phyloP scores from a whole-genome alignment of 2,329 filamentous ascomycete species.

The Mariannaea elegans region DNA sequence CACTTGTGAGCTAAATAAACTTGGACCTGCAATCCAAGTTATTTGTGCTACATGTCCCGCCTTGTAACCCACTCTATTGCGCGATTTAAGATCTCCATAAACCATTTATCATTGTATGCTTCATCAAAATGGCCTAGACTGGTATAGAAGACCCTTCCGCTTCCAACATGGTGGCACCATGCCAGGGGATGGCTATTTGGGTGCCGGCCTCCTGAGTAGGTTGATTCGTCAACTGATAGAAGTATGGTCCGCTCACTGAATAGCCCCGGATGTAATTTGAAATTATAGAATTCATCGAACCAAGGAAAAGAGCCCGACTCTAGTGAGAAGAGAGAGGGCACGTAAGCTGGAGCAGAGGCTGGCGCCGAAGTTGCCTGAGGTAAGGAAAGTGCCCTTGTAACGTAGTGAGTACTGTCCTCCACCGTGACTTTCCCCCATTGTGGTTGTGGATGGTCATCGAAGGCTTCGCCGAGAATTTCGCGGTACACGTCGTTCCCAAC shows the following conservation, averaged over 20 bases:
- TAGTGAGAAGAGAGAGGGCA: background rate
- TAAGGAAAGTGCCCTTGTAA: background rate
- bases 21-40: too few species aligned
- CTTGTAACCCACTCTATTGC: slow-evolving; percentile 18
- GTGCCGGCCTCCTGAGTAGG: background rate
- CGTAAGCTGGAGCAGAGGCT: background rate
- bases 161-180: slow-evolving; percentile 18
- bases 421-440: slow-evolving; percentile 14
- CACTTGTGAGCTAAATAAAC: too few species aligned
- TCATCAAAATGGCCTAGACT: slow-evolving; percentile 28
- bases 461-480: slow-evolving; percentile 20
- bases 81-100: slow-evolving; percentile 12
- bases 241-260: background rate
- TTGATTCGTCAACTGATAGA: background rate
- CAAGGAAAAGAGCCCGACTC: background rate
- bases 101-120: slow-evolving; percentile 20
- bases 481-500: background rate
- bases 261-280: slow-evolving; percentile 4
- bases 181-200: background rate
- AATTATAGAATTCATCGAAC: slow-evolving; percentile 28
- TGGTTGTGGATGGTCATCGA: slow-evolving; percentile 19
- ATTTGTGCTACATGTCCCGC: too few species aligned
- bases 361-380: background rate
- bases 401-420: slow-evolving; percentile 2
- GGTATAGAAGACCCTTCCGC: slow-evolving; percentile 24